Evolutionary conservation across 202 grass and related monocot genomes (phyloP).

Genomic region (Panicum hallii): DNA sequence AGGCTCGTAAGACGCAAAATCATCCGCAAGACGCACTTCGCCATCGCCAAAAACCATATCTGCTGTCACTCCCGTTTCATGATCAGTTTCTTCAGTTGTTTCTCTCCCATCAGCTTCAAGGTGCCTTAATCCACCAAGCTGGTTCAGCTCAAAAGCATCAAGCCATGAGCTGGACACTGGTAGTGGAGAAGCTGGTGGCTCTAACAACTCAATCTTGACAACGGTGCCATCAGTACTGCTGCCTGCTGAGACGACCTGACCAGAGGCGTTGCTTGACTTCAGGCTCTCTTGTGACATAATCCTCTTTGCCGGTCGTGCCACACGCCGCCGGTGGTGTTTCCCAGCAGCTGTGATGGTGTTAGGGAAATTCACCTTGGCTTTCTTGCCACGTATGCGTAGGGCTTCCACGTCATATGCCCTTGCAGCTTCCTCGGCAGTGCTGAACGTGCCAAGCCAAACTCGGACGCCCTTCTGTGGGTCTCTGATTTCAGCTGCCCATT

Average conservation of each 20-base stretch:
- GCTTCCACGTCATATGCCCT: slow-evolving; percentile 72
- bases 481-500: slow-evolving; percentile 87
- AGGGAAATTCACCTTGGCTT: slow-evolving; percentile 86
- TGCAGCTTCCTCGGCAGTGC: slow-evolving; percentile 79
- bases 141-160: slow-evolving; percentile 21
- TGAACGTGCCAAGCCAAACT: slow-evolving; percentile 80
- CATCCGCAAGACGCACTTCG: slow-evolving; percentile 7
- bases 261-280: not conserved
- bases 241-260: slow-evolving; percentile 18
- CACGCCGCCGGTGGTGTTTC: not conserved
- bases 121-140: not conserved
- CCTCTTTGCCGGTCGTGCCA: slow-evolving; percentile 5
- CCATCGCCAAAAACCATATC: not conserved
- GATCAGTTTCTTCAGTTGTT: not conserved
- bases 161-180: slow-evolving; percentile 1
- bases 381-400: slow-evolving; percentile 71
- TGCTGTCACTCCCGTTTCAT: not conserved
- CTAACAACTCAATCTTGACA: slow-evolving; percentile 16
- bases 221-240: not conserved
- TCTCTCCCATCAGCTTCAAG: not conserved
- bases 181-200: not conserved
- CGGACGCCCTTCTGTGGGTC: slow-evolving; percentile 74
- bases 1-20: not conserved
- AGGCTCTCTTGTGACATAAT: not conserved
- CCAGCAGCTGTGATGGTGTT: not conserved